Base-by-base conservation (phyloP, 495 filamentous ascomycete species). In the Penicillium canariense region DNA sequence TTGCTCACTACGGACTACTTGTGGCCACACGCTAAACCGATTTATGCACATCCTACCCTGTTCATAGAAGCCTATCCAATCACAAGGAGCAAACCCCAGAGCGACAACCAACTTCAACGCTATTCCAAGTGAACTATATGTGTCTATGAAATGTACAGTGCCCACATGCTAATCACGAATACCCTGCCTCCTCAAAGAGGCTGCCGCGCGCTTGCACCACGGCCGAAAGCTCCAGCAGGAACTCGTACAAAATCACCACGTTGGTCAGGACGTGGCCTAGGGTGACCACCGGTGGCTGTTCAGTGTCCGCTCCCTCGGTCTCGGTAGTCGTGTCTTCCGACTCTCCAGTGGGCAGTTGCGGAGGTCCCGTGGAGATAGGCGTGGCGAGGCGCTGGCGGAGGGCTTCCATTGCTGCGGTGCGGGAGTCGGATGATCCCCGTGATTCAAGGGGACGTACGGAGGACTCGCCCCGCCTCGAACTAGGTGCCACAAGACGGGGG, bases 241-340 rank as follows among this genome's bases (percentile, higher is more conserved):
- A 98, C 58, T 95, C 89, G 67, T 86, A 77, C 27, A 79, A 53
- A 15, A 81, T 75, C 17, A 81, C 70, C 32, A 77, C 73, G 59
- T 83, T 80, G 5, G 94, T 97, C 48, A 98, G 74, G 2, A 97
- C 80, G 68, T 97, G 91, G 46, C 88, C 89, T 5, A 98, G 79
- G 14, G 85, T 92, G 11, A 87, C 75, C 0, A 56, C 46, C 12
- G 61, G 55, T 3, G 61, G 61, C 31, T 50, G 50, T 18, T 72
- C 68, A 8, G 42, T 44, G 25, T 70, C 63, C 27, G 68, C 68
- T 20, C 71, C 62, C 15, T 69, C 59, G 22, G 58, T 53, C 40
- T 61, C 62, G 1, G 59, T 62, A 30, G 65, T 63, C 12, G 62
- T 66, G 5, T 53, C 61, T 15, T 39, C 36, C 40, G 42, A 15